These are phyloP conservation scores for Scutellaria minor DNA, from an alignment of 257 asterid genomes.

Conservation along the genomic window DNA sequence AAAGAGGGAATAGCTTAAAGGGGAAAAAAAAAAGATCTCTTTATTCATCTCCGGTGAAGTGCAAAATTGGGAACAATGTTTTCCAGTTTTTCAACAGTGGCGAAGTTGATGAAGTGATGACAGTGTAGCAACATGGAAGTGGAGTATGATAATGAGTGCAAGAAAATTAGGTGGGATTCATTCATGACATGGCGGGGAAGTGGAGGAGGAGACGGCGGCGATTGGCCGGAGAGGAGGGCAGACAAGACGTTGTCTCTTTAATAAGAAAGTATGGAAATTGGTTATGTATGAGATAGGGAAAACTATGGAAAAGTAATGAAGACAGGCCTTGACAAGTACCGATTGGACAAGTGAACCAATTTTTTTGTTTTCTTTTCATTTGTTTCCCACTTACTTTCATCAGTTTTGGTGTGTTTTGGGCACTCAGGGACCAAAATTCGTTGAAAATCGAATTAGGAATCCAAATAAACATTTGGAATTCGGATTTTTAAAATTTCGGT, in stretches of 20 bases:
- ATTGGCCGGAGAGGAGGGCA: slow-evolving; percentile 45
- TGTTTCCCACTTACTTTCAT: slow-evolving; percentile 31
- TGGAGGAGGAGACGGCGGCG: slow-evolving; percentile 31
- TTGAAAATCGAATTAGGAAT: too few relatives aligned
- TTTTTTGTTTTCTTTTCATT: slow-evolving; percentile 24
- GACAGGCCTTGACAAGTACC: slow-evolving; percentile 38
- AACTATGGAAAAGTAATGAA: slow-evolving; percentile 43
- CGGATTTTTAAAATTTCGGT: too few relatives aligned
- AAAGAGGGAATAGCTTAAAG: not conserved
- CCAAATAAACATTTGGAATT: too few relatives aligned
- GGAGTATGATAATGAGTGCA: not conserved
- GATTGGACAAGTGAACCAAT: slow-evolving; percentile 49
- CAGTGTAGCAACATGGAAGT: not conserved
- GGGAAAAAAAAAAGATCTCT: slow-evolving; percentile 2
- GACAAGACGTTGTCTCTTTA: slow-evolving; percentile 56
- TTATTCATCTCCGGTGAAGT: not conserved
- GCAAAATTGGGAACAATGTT: not conserved
- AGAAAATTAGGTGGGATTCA: not conserved
- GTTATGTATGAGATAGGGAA: slow-evolving; percentile 11
- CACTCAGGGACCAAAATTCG: too few relatives aligned
- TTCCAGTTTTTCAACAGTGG: not conserved
- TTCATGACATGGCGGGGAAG: not conserved
- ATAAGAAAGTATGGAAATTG: slow-evolving; percentile 26
- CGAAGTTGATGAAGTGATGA: not conserved
- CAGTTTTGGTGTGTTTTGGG: slow-evolving; percentile 4